Evolutionary conservation across 108 stramenopile genomes (phyloP).

Genomic region (Bacterosira constricta): DNA sequence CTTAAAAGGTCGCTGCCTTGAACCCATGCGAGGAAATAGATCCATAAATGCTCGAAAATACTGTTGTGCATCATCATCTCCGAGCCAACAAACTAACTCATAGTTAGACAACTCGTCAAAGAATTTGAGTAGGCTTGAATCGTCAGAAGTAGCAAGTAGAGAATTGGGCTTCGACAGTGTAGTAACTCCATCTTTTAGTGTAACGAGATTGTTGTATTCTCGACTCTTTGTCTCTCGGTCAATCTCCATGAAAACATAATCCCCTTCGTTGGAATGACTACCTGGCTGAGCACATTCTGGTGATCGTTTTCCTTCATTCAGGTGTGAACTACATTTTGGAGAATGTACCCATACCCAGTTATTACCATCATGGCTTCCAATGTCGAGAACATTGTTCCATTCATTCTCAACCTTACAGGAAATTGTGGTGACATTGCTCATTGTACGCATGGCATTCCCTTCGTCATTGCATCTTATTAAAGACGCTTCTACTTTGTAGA

Average conservation of each 20-base stretch:
- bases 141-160: neutral
- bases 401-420: too few species aligned
- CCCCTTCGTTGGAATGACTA: neutral
- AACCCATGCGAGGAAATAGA: conserved; percentile 17
- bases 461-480: too few species aligned
- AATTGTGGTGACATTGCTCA: neutral
- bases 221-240: neutral
- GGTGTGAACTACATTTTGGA: neutral
- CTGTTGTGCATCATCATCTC: conserved; percentile 34
- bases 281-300: too few species aligned
- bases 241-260: neutral
- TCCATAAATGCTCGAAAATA: conserved; percentile 32
- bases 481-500: neutral
- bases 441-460: too few species aligned
- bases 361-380: neutral
- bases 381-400: neutral
- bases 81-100: conserved; percentile 63
- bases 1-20: conserved; percentile 59
- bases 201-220: neutral
- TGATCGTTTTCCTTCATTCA: neutral
- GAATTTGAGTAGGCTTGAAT: neutral
- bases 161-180: neutral
- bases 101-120: conserved; percentile 55
- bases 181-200: neutral
- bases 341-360: neutral